Conservation (phyloP, 2,329 filamentous ascomycete species). For the Trichoderma sp. region DNA sequence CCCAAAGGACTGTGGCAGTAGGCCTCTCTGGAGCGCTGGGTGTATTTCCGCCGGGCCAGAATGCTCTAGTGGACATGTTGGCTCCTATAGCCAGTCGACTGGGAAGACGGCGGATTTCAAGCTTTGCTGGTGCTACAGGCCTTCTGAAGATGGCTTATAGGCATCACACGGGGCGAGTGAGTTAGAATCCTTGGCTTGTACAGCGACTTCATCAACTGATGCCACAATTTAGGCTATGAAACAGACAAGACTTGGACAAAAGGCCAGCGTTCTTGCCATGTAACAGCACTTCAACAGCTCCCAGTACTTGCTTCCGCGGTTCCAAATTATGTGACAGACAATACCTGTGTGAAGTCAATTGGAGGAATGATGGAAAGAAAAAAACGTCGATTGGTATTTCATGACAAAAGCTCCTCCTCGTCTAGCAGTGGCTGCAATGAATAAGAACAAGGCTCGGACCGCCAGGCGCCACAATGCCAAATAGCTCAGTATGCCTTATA, state of each 20-base stretch:
- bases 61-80: conserved; percentile 12
- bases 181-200: background rate
- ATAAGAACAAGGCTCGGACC: background rate
- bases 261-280: background rate
- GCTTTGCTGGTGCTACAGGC: background rate
- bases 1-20: conserved; percentile 41
- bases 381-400: background rate
- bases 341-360: background rate
- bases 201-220: background rate
- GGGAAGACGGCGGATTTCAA: background rate
- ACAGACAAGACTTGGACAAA: background rate
- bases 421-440: background rate
- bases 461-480: background rate
- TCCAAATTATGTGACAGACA: background rate
- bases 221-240: background rate
- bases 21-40: background rate
- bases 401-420: background rate
- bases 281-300: background rate
- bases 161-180: background rate
- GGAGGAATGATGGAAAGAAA: background rate
- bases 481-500: background rate
- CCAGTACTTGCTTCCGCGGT: background rate
- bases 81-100: background rate
- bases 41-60: background rate
- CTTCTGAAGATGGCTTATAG: background rate